phyloP scores from a whole-genome alignment of 148 eudicot species.

The Heliosperma pusillum region DNA sequence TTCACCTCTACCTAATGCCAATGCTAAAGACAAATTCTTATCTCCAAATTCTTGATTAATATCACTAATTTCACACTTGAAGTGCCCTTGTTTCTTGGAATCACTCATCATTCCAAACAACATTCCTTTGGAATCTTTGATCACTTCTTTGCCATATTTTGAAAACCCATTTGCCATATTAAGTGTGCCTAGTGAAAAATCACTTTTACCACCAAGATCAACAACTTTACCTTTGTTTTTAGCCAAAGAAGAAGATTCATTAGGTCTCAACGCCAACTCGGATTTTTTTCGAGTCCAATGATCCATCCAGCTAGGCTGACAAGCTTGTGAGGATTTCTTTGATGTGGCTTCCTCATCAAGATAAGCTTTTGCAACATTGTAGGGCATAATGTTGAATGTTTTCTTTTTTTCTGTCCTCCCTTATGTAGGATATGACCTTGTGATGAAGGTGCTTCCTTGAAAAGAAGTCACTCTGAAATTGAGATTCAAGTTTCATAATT shows the following conservation, averaged over 20 bases:
- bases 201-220: slow-evolving; percentile 11
- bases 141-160: slow-evolving; percentile 24
- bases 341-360: slow-evolving; percentile 33
- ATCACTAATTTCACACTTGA: slow-evolving; percentile 4
- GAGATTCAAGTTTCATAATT: not conserved
- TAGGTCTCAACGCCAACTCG: slow-evolving; percentile 23
- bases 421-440: not conserved
- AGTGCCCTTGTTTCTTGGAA: slow-evolving; percentile 15
- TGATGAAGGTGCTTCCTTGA: slow-evolving; percentile 14
- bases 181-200: slow-evolving; percentile 11
- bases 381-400: slow-evolving; percentile 30
- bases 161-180: slow-evolving; percentile 26
- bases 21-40: slow-evolving; percentile 22
- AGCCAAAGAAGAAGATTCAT: slow-evolving; percentile 20
- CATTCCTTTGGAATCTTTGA: slow-evolving; percentile 30
- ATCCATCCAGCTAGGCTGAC: slow-evolving; percentile 54
- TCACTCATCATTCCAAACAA: slow-evolving; percentile 25
- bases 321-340: slow-evolving; percentile 28
- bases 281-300: slow-evolving; percentile 41
- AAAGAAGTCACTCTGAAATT: slow-evolving; percentile 2
- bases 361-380: slow-evolving; percentile 24
- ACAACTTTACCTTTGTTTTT: slow-evolving; percentile 7
- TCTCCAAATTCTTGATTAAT: slow-evolving; percentile 21
- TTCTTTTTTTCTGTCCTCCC: not conserved
- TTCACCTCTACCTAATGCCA: slow-evolving; percentile 28